A percentile compares a stretch with the other conserved stretches of the same genome.
These are phyloP conservation scores for Williopsis jadinii DNA, from an alignment of 1,139 yeast species.

Conservation along the genomic window DNA sequence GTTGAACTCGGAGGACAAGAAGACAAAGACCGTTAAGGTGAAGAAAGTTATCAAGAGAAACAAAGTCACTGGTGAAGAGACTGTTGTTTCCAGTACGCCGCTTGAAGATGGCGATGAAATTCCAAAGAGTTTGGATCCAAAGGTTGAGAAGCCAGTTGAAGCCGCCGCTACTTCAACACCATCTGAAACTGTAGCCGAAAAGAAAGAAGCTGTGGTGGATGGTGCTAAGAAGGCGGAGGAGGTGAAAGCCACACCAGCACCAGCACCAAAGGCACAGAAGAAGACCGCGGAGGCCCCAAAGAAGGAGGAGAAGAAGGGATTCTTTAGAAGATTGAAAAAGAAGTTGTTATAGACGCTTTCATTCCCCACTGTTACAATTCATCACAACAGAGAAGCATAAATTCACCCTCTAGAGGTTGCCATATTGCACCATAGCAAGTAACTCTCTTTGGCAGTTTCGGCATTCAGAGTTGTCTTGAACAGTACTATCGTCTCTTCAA, in stretches of 20 bases:
- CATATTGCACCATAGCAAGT: too few species aligned
- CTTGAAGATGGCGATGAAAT: slow-evolving; percentile 10
- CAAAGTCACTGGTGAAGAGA: slow-evolving; percentile 31
- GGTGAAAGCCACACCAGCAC: not conserved
- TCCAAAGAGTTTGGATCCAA: slow-evolving; percentile 16
- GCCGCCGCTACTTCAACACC: slow-evolving; percentile 11
- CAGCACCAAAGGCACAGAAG: not conserved
- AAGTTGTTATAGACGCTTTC: slow-evolving; percentile 1
- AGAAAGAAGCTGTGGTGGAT: not conserved
- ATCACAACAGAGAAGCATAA: too few species aligned
- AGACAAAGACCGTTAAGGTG: slow-evolving; percentile 19
- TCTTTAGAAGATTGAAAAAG: slow-evolving; percentile 18
- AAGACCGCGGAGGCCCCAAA: slow-evolving; percentile 1
- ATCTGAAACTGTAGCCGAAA: slow-evolving; percentile 6
- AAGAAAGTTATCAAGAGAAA: slow-evolving; percentile 30
- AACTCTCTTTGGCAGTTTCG: too few species aligned
- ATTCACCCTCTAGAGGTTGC: too few species aligned
- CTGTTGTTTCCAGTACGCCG: slow-evolving; percentile 26
- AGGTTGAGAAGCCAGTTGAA: slow-evolving; percentile 7
- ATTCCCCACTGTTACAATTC: slow-evolving; percentile 1
- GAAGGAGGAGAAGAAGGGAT: slow-evolving; percentile 17
- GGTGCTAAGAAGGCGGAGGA: not conserved
- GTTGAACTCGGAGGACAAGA: slow-evolving; percentile 6
- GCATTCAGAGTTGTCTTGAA: too few species aligned
- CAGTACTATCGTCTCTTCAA: too few species aligned